Evolutionary conservation across 169 alveolate species (phyloP).

Genomic region (Plasmodium blacklocki): DNA sequence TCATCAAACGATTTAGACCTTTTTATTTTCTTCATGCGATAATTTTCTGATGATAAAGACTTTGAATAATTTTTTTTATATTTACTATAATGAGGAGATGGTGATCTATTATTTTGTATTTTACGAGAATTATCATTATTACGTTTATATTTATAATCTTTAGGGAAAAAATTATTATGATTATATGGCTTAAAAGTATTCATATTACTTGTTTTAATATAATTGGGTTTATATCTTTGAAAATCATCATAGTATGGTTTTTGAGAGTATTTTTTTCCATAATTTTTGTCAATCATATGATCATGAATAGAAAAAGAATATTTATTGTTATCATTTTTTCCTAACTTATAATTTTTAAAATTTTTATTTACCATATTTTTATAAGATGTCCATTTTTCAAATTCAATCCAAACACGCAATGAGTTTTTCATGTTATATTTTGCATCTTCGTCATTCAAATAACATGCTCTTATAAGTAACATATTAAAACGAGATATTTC

Average conservation of each 20-base stretch:
- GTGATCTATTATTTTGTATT: conserved; percentile 9
- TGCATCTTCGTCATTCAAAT: conserved; percentile 68
- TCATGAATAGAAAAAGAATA: conserved; percentile 35
- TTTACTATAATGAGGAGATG: conserved; percentile 33
- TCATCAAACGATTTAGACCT: conserved; percentile 38
- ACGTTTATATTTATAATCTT: conserved; percentile 30
- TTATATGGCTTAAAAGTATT: conserved; percentile 1
- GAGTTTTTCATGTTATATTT: conserved; percentile 43
- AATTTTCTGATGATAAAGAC: conserved; percentile 26
- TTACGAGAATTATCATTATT: conserved; percentile 23
- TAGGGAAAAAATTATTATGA: conserved; percentile 20
- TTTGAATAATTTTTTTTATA: conserved; percentile 57
- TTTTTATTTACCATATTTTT: conserved; percentile 12
- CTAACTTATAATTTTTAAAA: conserved; percentile 29
- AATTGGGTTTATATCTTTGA: conserved; percentile 15
- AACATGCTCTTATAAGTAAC: conserved; percentile 66
- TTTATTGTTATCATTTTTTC: conserved; percentile 49
- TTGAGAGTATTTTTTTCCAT: conserved; percentile 22
- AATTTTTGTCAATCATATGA: conserved; percentile 34
- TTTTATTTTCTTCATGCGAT: conserved; percentile 38
- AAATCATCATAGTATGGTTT: conserved; percentile 49
- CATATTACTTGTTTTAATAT: conserved; percentile 21
- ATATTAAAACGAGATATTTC: conserved; percentile 57
- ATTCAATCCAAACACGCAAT: conserved; percentile 63
- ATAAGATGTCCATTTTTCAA: conserved; percentile 71